Base-by-base conservation (phyloP, 371 early-diverging fungal genomes). In the Rhizomucor miehei region DNA sequence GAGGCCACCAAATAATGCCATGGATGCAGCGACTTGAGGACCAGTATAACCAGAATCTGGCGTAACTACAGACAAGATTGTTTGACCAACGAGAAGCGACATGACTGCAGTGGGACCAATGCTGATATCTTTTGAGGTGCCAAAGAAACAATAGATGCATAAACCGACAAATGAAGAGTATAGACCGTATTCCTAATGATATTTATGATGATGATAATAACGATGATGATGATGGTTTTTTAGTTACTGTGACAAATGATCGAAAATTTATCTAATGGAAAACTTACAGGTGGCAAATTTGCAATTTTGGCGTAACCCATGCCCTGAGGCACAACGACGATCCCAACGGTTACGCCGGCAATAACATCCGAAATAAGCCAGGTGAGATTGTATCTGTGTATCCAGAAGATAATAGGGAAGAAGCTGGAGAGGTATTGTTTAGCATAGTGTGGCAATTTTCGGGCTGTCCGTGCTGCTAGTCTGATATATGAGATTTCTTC, bases 261-360 rank as follows among this genome's bases (percentile, higher is more conserved):
- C 11, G 13, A n/a, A 35, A 23, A 35, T 14, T 24, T 12, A 11
- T 21, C 24, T n/a, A 6, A 40, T 50, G 23, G 17, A 51, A 38
- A 9, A 36, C 52, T 50, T 61, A 61, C 62, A 19, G 87, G 82
- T n/a, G 90, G 87, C 20, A 95, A 71, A 23, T 73, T 69, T 2
- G 92, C 94, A n/a, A 95, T 73, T 65, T 87, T 91, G 6, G 94
- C 87, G 57, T 91, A 89, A 29, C 85, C 89, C 86, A 90, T 85
- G 51, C 82, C 77, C 61, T 95, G 95, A n/a, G 93, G 95, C 21
- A 95, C 83, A 20, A 91, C 83, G 13, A 95, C 85, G 44, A 89
- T 71, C 13, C 91, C 93, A 35, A 93, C 89, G 16, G 95, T 94
- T 19, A 89, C 44, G 36, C 94, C 96, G 5, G 95, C 92, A 45